phyloP scores from a whole-genome alignment of 2,329 filamentous ascomycete genomes.

The Talaromyces funiculosus region DNA sequence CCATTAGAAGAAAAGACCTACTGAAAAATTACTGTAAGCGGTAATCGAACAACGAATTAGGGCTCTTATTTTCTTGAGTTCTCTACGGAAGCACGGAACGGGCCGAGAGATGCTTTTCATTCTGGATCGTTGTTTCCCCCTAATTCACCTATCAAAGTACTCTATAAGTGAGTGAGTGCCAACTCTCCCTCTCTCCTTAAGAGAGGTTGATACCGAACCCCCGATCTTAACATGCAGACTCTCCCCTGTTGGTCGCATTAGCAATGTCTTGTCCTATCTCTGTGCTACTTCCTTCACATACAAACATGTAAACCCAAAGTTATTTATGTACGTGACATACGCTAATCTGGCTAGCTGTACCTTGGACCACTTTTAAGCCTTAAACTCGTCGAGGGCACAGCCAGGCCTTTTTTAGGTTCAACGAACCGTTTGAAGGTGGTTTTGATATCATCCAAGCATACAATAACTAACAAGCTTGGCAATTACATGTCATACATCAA shows the following conservation, averaged over 20 bases:
- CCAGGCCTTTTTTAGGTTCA: background rate
- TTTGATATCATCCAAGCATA: background rate
- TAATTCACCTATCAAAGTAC: too few relatives aligned
- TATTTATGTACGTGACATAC: background rate
- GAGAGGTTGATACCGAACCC: background rate
- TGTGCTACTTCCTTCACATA: background rate
- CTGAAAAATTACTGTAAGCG: background rate
- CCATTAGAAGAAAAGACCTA: too few relatives aligned
- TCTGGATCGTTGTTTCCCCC: background rate
- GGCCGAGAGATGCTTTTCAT: background rate
- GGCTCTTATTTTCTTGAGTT: background rate
- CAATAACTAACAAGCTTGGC: background rate
- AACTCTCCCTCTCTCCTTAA: background rate
- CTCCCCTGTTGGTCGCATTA: background rate
- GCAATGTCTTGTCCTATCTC: background rate
- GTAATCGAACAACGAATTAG: background rate
- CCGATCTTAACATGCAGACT: background rate
- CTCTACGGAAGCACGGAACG: background rate
- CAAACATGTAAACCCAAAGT: background rate
- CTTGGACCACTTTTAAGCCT: conserved; percentile 3
- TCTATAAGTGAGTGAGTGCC: background rate
- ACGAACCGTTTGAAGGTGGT: background rate
- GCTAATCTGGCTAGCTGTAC: background rate
- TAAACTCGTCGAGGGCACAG: background rate
- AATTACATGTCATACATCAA: background rate